These are phyloP conservation scores for Solanum pinnatisectum DNA, from an alignment of 257 asterid genomes.

Conservation along the genomic window DNA sequence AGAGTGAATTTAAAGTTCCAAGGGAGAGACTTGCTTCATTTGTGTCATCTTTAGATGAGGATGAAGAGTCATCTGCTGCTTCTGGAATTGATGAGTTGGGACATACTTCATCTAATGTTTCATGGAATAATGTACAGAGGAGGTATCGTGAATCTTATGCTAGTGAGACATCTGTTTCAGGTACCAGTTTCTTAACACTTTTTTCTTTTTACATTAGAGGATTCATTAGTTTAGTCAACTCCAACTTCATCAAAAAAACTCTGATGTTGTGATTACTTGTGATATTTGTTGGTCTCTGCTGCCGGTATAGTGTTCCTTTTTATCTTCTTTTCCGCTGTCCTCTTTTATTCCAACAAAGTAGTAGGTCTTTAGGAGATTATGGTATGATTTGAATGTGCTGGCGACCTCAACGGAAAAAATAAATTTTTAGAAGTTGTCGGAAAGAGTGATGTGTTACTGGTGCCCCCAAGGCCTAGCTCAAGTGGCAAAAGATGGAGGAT, in stretches of 20 bases:
- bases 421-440: not conserved
- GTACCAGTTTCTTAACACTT: slow-evolving; percentile 15
- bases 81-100: slow-evolving; percentile 46
- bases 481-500: too few relatives aligned
- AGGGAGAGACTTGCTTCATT: slow-evolving; percentile 55
- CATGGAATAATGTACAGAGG: slow-evolving; percentile 24
- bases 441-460: not conserved
- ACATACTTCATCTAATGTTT: slow-evolving; percentile 14
- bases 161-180: slow-evolving; percentile 35
- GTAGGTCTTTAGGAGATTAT: not conserved
- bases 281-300: not conserved
- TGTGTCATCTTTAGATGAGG: slow-evolving; percentile 57
- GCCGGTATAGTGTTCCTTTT: not conserved
- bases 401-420: not conserved
- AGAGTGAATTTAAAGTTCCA: slow-evolving; percentile 58
- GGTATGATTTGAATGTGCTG: not conserved
- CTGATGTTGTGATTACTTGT: not conserved
- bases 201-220: not conserved
- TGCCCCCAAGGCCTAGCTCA: too few relatives aligned
- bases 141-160: slow-evolving; percentile 60
- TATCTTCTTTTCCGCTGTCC: not conserved
- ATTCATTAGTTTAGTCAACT: not conserved
- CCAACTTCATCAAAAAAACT: not conserved
- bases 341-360: not conserved
- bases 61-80: slow-evolving; percentile 36